Evolutionary conservation across 1,284 basidiomycete genomes (phyloP), one percentile per base, ranked within the genome.

Genomic region (Leccinum fallax): DNA sequence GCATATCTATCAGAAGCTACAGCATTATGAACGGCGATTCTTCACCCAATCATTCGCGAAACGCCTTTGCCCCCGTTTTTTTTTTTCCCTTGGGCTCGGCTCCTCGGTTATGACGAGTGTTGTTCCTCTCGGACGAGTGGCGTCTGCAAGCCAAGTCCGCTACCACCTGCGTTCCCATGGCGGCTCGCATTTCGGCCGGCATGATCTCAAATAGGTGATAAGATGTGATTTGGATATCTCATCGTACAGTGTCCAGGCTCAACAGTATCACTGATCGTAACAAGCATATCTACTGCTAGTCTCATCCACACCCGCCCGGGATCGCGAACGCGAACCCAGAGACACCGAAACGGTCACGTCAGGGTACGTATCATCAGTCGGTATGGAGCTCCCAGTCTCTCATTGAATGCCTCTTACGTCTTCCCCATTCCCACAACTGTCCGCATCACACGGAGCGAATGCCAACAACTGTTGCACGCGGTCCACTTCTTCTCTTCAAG

Each of bases 1-100:
- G 11, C 11, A 48, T 48, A 48, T 48, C 57, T 59, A 70, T 68
- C 59, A 61, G 63, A 70, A 69, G 53, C 57, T 38, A 48, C 19
- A 48, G 46, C 46, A 36, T 63, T 43, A 58, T 19, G 30, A 65
- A 60, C 32, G 4, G 40, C 51, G 48, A 62, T 36, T 21, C 28
- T 53, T 55, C 36, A n/a, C 28, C 55, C 57, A 36, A 32, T 53
- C 48, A 49, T 38, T 48, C 34, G 16, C 38, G 13, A 24, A 53
- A 51, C 30, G 13, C 36, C 24, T 40, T 9, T 32, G 0, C 16
- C 32, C 40, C 36, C 28, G 16, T 55, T 54, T 53, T n/a, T 13
- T 34, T 64, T n/a, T 40, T 43, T 21, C 24, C 30, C 53, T 30
- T 24, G 8, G 6, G 53, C 38, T 51, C 51, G 46, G 52, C 4